Evolutionary conservation across 345 rosid genomes (phyloP).

Genomic region (Dipteronia dyeriana): DNA sequence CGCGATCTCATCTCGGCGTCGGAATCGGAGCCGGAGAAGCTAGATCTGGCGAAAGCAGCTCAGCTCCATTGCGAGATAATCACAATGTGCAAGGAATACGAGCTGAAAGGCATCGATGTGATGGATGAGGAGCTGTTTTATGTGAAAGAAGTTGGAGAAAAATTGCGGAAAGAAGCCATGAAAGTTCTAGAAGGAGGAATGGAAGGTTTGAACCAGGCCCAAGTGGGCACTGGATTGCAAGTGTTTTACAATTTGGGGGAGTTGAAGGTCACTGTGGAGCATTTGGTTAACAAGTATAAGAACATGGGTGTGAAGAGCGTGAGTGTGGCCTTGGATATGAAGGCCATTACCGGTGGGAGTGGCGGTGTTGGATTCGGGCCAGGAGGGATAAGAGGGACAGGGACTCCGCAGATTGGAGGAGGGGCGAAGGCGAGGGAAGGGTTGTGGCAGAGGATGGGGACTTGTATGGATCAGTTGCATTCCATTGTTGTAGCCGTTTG

Average conservation of each 20-base stretch:
- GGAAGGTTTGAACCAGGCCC: constrained; percentile 96
- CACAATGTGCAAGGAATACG: constrained; percentile 74
- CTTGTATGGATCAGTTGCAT: constrained; percentile 87
- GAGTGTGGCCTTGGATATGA: constrained; percentile 83
- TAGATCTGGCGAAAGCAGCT: constrained; percentile 93
- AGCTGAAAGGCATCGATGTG: constrained; percentile 66
- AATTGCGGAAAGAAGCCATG: constrained; percentile 72
- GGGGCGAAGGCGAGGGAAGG: constrained; percentile 86
- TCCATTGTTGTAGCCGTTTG: constrained; percentile 82
- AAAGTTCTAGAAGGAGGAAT: constrained; percentile 87
- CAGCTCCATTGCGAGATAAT: constrained; percentile 84
- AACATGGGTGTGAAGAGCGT: constrained; percentile 81
- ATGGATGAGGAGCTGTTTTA: constrained; percentile 75
- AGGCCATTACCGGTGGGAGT: constrained; percentile 59
- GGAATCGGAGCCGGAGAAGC: constrained; percentile 63
- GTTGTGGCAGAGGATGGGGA: constrained; percentile 87
- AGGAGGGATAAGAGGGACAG: constrained; percentile 92
- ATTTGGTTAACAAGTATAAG: constrained; percentile 74
- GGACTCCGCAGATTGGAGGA: constrained; percentile 93
- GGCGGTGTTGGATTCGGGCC: constrained; percentile 72
- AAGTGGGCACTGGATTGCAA: constrained; percentile 95
- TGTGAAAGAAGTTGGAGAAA: constrained; percentile 70
- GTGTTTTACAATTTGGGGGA: constrained; percentile 96
- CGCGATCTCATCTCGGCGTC: constrained; percentile 62
- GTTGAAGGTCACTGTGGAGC: constrained; percentile 74